Conservation (phyloP, 192 early-diverging fungal species). For the Neocallimastix lanati region DNA sequence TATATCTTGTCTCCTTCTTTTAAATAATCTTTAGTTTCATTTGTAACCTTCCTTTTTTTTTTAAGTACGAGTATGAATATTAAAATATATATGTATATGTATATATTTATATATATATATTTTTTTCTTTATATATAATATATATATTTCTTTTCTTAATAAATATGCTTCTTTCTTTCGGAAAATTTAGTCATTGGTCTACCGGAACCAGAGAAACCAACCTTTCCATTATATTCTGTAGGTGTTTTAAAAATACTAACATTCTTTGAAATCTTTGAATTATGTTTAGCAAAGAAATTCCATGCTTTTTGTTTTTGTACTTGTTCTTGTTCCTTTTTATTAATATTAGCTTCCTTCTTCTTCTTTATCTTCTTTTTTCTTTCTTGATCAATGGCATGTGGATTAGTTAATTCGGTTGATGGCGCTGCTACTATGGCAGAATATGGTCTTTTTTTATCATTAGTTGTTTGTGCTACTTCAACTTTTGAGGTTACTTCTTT, state of each 20-base stretch:
- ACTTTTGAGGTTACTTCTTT: slow-evolving; percentile 5
- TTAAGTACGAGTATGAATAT: too few species aligned
- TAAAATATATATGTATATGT: too few species aligned
- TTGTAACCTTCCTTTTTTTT: too few species aligned
- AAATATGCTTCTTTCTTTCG: slow-evolving; percentile 57
- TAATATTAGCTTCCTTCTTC: slow-evolving; percentile 9
- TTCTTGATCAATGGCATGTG: slow-evolving; percentile 10
- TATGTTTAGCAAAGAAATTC: slow-evolving; percentile 48
- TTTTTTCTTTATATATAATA: too few species aligned
- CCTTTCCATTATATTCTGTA: slow-evolving; percentile 60
- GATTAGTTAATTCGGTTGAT: slow-evolving; percentile 7
- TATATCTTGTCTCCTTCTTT: too few species aligned
- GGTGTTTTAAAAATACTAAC: slow-evolving; percentile 66
- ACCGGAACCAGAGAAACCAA: slow-evolving; percentile 64
- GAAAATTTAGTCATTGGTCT: slow-evolving; percentile 59
- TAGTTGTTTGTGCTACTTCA: slow-evolving; percentile 2
- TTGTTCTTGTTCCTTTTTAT: slow-evolving; percentile 34
- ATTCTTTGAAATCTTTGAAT: slow-evolving; percentile 26
- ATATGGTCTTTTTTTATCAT: background rate
- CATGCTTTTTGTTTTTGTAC: slow-evolving; percentile 53
- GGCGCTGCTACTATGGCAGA: background rate
- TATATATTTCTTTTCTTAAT: too few species aligned
- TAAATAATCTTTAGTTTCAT: too few species aligned
- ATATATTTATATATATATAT: too few species aligned
- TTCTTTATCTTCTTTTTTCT: slow-evolving; percentile 23